Conservation (phyloP, 805 yeast species). For the Isabelozyma rhagii region DNA sequence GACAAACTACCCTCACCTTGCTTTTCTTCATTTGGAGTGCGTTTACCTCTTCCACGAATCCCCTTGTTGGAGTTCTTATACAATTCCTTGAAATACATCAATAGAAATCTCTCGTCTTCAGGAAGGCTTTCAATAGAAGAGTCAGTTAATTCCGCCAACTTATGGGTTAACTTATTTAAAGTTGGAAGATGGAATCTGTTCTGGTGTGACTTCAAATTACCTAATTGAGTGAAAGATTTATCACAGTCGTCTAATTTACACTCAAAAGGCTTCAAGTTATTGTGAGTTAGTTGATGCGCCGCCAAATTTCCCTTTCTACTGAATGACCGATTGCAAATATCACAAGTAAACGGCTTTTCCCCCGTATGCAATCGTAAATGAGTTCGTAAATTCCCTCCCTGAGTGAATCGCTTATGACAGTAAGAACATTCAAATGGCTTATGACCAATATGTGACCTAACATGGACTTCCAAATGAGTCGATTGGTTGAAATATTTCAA, state of each 20-base stretch:
- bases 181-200: conserved; percentile 81
- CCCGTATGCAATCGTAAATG: conserved; percentile 88
- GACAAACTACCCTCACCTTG: neutral
- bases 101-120: conserved; percentile 59
- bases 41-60: conserved; percentile 84
- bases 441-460: conserved; percentile 81
- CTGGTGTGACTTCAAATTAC: conserved; percentile 91
- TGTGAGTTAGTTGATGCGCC: conserved; percentile 82
- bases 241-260: conserved; percentile 81
- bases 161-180: conserved; percentile 61
- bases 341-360: conserved; percentile 85
- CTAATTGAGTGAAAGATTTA: conserved; percentile 86
- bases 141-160: conserved; percentile 57
- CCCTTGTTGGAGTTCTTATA: conserved; percentile 91
- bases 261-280: conserved; percentile 69
- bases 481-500: conserved; percentile 78
- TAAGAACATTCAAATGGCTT: conserved; percentile 78
- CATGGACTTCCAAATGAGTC: conserved; percentile 89
- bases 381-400: conserved; percentile 85
- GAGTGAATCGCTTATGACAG: conserved; percentile 82
- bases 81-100: conserved; percentile 74
- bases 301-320: conserved; percentile 91
- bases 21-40: neutral
- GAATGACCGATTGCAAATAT: conserved; percentile 69
- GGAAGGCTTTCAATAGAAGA: conserved; percentile 49